Evolutionary conservation across 2,329 filamentous ascomycete genomes (phyloP).

Genomic region (Colletotrichum sp.): DNA sequence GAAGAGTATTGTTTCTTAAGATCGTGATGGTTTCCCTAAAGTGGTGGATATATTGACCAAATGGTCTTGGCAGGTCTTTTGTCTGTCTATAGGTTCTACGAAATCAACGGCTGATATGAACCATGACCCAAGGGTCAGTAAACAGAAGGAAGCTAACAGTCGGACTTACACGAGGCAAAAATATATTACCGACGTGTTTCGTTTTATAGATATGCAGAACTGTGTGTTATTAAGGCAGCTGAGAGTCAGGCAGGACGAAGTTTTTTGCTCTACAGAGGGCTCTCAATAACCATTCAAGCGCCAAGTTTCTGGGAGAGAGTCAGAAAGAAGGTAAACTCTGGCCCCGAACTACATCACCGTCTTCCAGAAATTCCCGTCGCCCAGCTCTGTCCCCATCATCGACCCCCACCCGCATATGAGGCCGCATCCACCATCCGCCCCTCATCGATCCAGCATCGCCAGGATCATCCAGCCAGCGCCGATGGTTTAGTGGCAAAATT

Average conservation of each 20-base stretch:
- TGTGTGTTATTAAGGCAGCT: too few species aligned
- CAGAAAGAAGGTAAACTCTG: too few species aligned
- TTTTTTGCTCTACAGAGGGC: background rate
- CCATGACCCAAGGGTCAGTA: fast-evolving
- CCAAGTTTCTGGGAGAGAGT: too few species aligned
- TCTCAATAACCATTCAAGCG: too few species aligned
- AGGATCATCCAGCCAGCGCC: background rate
- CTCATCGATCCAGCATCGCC: background rate
- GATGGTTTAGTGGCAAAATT: conserved; percentile 2
- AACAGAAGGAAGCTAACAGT: fast-evolving
- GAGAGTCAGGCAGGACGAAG: too few species aligned
- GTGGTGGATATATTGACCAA: fast-evolving
- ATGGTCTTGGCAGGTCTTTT: background rate
- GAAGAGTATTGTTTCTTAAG: background rate
- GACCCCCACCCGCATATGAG: background rate
- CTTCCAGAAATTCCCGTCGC: too few species aligned
- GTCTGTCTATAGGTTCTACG: background rate
- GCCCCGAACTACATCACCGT: too few species aligned
- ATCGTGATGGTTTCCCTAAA: background rate
- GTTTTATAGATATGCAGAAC: too few species aligned
- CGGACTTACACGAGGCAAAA: fast-evolving
- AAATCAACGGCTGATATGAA: background rate
- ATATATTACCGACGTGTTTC: too few species aligned
- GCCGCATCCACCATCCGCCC: background rate
- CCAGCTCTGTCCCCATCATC: background rate